Conservation (phyloP, 78 protist species). For the Dictyostelium intermedium region DNA sequence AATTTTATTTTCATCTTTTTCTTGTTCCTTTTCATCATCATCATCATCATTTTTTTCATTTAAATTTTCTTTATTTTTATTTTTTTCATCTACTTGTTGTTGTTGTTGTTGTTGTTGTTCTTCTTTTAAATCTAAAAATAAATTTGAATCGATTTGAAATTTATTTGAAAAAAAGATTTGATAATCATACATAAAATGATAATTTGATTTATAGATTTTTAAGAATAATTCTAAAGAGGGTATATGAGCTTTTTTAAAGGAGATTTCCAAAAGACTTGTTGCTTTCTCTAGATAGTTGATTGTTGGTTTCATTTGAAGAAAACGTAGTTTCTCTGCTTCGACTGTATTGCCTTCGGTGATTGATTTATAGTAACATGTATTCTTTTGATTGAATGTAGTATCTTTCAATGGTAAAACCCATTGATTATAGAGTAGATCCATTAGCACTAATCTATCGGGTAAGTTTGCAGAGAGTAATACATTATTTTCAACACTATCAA, state of each 20-base stretch:
- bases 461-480: background rate
- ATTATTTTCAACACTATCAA: background rate
- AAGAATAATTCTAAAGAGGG: background rate
- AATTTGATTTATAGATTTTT: background rate
- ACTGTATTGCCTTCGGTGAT: background rate
- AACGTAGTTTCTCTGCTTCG: background rate
- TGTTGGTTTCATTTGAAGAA: background rate
- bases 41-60: background rate
- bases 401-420: background rate
- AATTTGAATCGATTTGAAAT: background rate
- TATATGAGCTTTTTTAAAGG: background rate
- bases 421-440: background rate
- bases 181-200: background rate
- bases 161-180: background rate
- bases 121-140: background rate
- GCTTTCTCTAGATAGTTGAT: background rate
- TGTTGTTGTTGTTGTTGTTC: too few relatives aligned
- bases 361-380: background rate
- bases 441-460: background rate
- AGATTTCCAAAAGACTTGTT: background rate
- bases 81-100: too few relatives aligned
- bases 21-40: too few relatives aligned
- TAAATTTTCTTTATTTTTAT: background rate
- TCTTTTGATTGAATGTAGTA: background rate
- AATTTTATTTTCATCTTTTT: too few relatives aligned